Percentiles rank a stretch among this genome's conserved stretches.
Evolutionary conservation across 768 basidiomycete species (phyloP).

Genomic region (Tulasnella calospora): DNA sequence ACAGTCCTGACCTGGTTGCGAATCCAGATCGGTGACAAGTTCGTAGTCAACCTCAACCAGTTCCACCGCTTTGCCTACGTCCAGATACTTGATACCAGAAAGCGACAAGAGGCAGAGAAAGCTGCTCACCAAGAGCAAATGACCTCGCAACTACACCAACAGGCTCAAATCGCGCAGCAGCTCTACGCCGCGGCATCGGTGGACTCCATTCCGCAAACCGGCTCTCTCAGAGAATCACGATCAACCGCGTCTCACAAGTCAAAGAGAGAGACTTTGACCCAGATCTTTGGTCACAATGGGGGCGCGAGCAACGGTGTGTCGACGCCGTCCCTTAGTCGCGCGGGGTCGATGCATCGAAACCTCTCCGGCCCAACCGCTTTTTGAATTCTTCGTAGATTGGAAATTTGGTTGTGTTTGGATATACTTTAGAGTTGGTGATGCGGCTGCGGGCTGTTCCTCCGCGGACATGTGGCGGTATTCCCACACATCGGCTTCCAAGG

Average conservation of each 20-base stretch:
- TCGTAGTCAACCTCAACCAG: conserved; percentile 34
- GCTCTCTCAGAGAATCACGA: not conserved
- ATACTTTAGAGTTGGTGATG: not conserved
- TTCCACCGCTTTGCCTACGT: conserved; percentile 37
- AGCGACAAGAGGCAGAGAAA: conserved; percentile 3
- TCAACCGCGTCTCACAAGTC: conserved; percentile 8
- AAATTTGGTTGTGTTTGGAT: not conserved
- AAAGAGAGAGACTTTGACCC: not conserved
- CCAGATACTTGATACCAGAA: conserved; percentile 18
- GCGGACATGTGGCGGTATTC: not conserved
- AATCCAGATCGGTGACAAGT: conserved; percentile 34
- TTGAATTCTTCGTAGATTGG: conserved; percentile 3
- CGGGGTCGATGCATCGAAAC: conserved; percentile 18
- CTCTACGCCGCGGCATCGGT: conserved; percentile 20
- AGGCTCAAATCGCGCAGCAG: conserved; percentile 22
- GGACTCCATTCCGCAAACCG: not conserved
- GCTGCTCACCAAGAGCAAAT: conserved; percentile 19
- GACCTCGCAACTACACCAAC: conserved; percentile 13
- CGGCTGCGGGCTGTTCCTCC: not conserved
- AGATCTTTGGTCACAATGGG: not conserved
- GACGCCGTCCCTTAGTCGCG: conserved; percentile 1
- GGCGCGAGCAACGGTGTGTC: not conserved
- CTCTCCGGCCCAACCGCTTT: not conserved
- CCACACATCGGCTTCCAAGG: not conserved
- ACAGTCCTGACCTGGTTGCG: not conserved